These are phyloP conservation scores for Monosporozyma unispora DNA, from an alignment of 805 yeast genomes.

Conservation along the genomic window DNA sequence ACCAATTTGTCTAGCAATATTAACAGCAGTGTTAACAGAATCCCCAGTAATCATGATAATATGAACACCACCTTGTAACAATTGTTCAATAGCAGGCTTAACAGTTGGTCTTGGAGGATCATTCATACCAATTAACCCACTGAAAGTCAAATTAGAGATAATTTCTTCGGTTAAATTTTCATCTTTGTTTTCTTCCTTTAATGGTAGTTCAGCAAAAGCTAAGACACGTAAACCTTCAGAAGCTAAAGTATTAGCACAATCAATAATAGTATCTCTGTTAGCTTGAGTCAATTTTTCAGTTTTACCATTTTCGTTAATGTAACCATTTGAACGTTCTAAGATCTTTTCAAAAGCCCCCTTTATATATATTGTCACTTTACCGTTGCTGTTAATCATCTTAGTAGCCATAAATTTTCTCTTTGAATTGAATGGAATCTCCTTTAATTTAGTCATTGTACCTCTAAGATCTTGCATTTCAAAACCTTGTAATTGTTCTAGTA, in stretches of 20 bases:
- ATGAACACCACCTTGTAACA: constrained; percentile 89
- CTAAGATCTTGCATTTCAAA: constrained; percentile 71
- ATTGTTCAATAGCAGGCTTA: constrained; percentile 56
- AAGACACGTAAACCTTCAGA: constrained; percentile 78
- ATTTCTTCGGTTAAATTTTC: constrained; percentile 28
- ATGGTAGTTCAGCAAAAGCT: constrained; percentile 57
- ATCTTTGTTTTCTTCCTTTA: constrained; percentile 24
- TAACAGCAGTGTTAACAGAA: constrained; percentile 74
- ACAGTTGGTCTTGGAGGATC: constrained; percentile 97
- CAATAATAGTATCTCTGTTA: constrained; percentile 38
- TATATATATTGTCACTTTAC: constrained; percentile 50
- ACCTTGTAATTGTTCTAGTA: constrained; percentile 61
- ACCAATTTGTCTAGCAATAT: constrained; percentile 84
- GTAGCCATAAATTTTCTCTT: constrained; percentile 88
- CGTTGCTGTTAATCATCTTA: constrained; percentile 48
- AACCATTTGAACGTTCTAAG: constrained; percentile 50
- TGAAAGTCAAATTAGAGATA: constrained; percentile 58
- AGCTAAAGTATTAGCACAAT: constrained; percentile 60
- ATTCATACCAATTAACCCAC: constrained; percentile 90
- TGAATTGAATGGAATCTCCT: constrained; percentile 81
- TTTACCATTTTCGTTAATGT: constrained; percentile 50
- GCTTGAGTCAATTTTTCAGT: constrained; percentile 48
- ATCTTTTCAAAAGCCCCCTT: constrained; percentile 89
- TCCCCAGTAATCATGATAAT: constrained; percentile 99
- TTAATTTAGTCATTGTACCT: constrained; percentile 42